Percentiles rank a stretch among this genome's conserved stretches.
These are phyloP conservation scores for Neurospora tetrasperma DNA, from an alignment of 495 filamentous ascomycete genomes.

Conservation along the genomic window DNA sequence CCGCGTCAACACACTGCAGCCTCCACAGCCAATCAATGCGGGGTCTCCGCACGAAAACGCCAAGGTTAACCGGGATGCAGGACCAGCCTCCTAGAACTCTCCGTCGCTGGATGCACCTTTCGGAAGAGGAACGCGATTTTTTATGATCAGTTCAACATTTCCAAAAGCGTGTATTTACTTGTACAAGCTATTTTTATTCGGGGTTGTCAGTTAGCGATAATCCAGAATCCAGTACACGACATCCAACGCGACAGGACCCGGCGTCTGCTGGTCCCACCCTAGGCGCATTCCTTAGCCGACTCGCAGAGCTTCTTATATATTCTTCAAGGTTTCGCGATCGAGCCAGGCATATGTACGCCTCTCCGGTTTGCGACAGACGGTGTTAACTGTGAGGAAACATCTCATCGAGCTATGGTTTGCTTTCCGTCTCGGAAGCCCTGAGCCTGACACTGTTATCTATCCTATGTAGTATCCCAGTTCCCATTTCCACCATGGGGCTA, in stretches of 20 bases:
- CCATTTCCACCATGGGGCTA: conserved; percentile 18
- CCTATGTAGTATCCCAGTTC: not conserved
- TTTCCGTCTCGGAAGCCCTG: not conserved
- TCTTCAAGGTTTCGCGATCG: not conserved
- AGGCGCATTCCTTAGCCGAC: not conserved
- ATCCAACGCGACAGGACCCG: not conserved
- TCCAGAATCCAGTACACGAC: not conserved
- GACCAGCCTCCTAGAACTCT: not conserved
- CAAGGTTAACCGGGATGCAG: not conserved
- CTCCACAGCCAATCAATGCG: not conserved
- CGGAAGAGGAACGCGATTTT: not conserved
- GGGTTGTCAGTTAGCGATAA: not conserved
- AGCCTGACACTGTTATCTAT: not conserved
- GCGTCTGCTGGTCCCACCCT: not conserved
- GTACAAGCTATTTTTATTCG: not conserved
- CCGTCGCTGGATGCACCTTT: not conserved
- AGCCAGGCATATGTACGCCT: not conserved
- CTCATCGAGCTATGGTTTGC: not conserved
- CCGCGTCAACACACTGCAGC: not conserved
- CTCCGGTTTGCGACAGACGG: not conserved
- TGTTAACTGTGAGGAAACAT: not conserved
- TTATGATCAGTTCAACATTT: not conserved
- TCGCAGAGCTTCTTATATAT: not conserved
- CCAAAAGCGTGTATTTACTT: not conserved
- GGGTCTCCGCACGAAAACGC: not conserved